Conservation (phyloP, 148 eudicot species). For the Rhododendron simsii region DNA sequence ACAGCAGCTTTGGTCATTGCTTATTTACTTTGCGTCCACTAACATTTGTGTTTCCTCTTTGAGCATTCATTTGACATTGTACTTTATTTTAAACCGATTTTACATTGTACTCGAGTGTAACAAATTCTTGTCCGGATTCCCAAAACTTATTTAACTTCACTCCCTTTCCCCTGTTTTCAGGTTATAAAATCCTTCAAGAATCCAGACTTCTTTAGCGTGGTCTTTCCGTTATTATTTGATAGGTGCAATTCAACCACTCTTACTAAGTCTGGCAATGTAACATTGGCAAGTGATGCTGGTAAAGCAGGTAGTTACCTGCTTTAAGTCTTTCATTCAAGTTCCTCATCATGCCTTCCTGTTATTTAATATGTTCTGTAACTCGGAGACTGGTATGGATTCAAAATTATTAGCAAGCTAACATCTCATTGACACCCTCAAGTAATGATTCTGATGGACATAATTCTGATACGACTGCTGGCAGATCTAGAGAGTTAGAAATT, state of each 20-base stretch:
- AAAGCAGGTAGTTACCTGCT: slow-evolving; percentile 52
- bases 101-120: neutral
- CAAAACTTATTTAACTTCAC: neutral
- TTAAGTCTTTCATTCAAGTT: neutral
- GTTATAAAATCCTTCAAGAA: slow-evolving; percentile 67
- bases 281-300: slow-evolving; percentile 35
- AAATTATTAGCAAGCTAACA: neutral
- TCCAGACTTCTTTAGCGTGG: slow-evolving; percentile 60
- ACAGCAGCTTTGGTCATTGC: neutral
- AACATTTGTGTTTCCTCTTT: neutral
- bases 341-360: neutral
- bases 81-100: neutral
- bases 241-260: slow-evolving; percentile 42
- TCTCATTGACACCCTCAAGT: neutral
- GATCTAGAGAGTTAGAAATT: neutral
- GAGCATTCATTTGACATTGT: neutral
- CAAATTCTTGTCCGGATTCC: neutral
- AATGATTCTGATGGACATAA: neutral
- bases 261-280: slow-evolving; percentile 28
- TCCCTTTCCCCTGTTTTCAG: slow-evolving; percentile 31
- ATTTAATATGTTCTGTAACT: neutral
- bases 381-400: neutral
- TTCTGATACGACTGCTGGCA: neutral
- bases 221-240: slow-evolving; percentile 64
- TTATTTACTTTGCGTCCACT: neutral